Evolutionary conservation across 2,329 filamentous ascomycete species (phyloP), one percentile per base, ranked within the genome.

Genomic region (Exophiala aquamarina): DNA sequence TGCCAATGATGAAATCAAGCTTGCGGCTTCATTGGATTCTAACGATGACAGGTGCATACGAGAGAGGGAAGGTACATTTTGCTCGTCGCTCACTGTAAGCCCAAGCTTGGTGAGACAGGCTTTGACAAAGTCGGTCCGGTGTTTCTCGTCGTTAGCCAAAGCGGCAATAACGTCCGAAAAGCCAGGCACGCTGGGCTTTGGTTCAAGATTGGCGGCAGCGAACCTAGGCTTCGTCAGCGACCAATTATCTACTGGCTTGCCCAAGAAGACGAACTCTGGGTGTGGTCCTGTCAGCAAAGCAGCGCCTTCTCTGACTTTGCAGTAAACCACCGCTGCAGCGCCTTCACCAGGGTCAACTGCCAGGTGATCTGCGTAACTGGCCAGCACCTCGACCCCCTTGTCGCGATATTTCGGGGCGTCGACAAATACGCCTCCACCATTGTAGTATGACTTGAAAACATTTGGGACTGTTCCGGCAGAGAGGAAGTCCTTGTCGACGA

Each of bases 391-490:
- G 1, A 96, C 81, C 2, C 85, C 86, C 54, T 76, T 70, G 21
- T 78, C 76, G 45, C 74, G 70, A 46, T 81, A 74, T 35, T 77
- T 79, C 3, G 77, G 75, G 1, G 87, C 85, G 68, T 93, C 85
- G 1, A 95, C 88, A 70, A 97, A 98, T 1, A 95, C 83, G 3
- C 93, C 91, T 1, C 93, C 93, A 1, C 93, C 93, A 59, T 98
- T 98, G 66, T 92, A 96, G 64, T 98, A 98, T 11, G 82, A 84
- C 43, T 77, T 74, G 50, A 95, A 88, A 1, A 74, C 72, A 1
- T 81, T 76, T 0, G 84, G 79, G 1, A 86, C 64, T 3, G 70
- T 68, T 0, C 73, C 76, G 33, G 64, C 65, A 0, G 70, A 66
- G 50, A 94, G 81, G 0, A 74, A 72, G 2, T 74, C 74, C 54